Base-by-base conservation (phyloP, 1,284 basidiomycete genomes). In the Testicularia cyperi region DNA sequence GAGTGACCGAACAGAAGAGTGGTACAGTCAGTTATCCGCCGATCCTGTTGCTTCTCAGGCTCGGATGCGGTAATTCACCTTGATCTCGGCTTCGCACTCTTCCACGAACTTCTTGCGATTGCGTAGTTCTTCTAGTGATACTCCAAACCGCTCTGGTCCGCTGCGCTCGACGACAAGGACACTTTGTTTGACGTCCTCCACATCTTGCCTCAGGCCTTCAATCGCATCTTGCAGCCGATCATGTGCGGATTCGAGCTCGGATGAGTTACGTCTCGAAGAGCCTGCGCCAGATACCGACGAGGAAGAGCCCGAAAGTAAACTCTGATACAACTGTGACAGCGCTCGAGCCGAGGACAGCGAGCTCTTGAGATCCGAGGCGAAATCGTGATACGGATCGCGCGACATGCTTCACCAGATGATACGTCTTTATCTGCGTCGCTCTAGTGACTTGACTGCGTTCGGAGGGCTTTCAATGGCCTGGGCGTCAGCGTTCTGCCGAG, bases 381-480 rank as follows among this genome's bases (percentile, higher is more conserved):
- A 74, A 25, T 62, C 71, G 44, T 73, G 70, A 30, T 73, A 75
- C 14, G 73, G 72, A 51, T 75, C 73, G 23, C 57, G 37, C 2
- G 71, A 58, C 72, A 75, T 75, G 10, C 18, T 32, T 13, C n/a
- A n/a, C n/a, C n/a, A n/a, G n/a, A n/a, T n/a, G n/a, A n/a, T n/a
- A n/a, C n/a, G n/a, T n/a, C n/a, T n/a, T n/a, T n/a, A n/a, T n/a
- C n/a, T n/a, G n/a, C n/a, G n/a, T n/a, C n/a, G n/a, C n/a, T n/a
- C n/a, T n/a, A n/a, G n/a, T n/a, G n/a, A n/a, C n/a, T n/a, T n/a
- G n/a, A n/a, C n/a, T n/a, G n/a, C n/a, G n/a, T n/a, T n/a, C n/a
- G n/a, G n/a, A n/a, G n/a, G n/a, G n/a, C n/a, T n/a, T n/a, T n/a
- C n/a, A n/a, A n/a, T n/a, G n/a, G n/a, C n/a, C n/a, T n/a, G n/a